A percentile compares a stretch with the other conserved stretches of the same genome.
Evolutionary conservation across 169 alveolate species (phyloP).

Genomic region (Toxoplasma gondii): DNA sequence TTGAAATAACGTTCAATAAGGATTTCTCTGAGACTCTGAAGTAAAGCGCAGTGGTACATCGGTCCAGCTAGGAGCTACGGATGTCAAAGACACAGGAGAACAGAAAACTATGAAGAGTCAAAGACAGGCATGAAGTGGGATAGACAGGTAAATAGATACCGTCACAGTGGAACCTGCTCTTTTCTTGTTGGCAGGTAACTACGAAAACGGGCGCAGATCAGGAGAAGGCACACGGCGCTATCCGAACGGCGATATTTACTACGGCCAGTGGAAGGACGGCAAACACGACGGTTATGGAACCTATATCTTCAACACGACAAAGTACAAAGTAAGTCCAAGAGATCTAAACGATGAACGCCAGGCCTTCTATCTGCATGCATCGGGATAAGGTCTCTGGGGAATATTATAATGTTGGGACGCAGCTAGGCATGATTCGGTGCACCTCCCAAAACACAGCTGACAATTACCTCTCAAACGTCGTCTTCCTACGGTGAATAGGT

Average conservation of each 20-base stretch:
- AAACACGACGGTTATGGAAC: conserved; percentile 92
- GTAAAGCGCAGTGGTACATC: no score
- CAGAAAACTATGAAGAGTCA: no score
- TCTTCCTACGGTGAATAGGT: no score
- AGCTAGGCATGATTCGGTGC: background rate
- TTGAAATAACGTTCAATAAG: no score
- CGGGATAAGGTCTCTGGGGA: no score
- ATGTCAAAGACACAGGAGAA: no score
- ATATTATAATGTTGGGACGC: background rate
- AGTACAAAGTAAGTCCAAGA: conserved; percentile 78
- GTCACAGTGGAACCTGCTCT: background rate
- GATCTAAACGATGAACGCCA: background rate
- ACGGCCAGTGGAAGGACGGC: conserved; percentile 91
- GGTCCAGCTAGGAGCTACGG: no score
- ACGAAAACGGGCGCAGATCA: conserved; percentile 80
- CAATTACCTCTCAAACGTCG: no score
- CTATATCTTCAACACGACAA: conserved; percentile 84
- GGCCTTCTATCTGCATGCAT: no score
- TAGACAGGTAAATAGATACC: no score
- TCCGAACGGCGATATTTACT: conserved; percentile 89
- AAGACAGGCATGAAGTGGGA: no score
- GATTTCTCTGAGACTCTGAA: no score
- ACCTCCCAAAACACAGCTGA: background rate
- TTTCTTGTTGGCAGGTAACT: conserved; percentile 78
- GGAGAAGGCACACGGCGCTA: conserved; percentile 93